A percentile compares a stretch with the other conserved stretches of the same genome.
These are phyloP conservation scores for Allium sativum DNA, from an alignment of 106 monocot species.

Conservation along the genomic window DNA sequence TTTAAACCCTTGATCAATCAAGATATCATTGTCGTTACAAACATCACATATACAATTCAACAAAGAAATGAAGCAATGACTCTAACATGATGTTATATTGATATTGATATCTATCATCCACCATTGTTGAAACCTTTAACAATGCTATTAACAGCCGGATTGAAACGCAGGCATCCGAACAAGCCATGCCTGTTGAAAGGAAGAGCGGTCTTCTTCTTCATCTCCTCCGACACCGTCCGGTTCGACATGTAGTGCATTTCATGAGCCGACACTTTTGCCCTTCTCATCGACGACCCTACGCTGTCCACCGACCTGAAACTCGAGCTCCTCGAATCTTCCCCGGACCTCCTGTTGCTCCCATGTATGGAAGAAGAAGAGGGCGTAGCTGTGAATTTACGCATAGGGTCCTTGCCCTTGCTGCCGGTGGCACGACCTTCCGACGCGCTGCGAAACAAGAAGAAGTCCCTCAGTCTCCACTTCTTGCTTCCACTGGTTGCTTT, in stretches of 20 bases:
- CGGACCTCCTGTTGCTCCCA: background rate
- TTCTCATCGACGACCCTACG: background rate
- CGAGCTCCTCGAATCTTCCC: constrained; percentile 12
- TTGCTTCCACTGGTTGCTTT: constrained; percentile 10
- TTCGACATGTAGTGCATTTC: constrained; percentile 35
- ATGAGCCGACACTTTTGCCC: constrained; percentile 7
- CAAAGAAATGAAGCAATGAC: too few relatives aligned
- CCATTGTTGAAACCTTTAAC: constrained; percentile 9
- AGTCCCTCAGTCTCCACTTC: constrained; percentile 53
- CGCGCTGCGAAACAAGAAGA: constrained; percentile 62
- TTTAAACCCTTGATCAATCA: too few relatives aligned
- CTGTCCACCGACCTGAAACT: constrained; percentile 7
- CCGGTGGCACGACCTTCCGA: constrained; percentile 43
- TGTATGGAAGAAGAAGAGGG: background rate
- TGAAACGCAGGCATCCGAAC: constrained; percentile 38
- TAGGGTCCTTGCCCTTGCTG: constrained; percentile 32
- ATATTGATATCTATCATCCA: too few relatives aligned
- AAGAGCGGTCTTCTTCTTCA: constrained; percentile 46
- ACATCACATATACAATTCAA: too few relatives aligned
- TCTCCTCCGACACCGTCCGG: constrained; percentile 28
- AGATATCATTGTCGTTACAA: too few relatives aligned
- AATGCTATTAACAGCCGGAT: constrained; percentile 30
- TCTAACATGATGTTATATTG: too few relatives aligned
- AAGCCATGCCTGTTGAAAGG: constrained; percentile 35
- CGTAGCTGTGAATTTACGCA: constrained; percentile 24